A percentile compares a stretch with the other conserved stretches of the same genome.
These are phyloP conservation scores for Toxoplasma gondii DNA, from an alignment of 169 alveolate genomes.

Conservation along the genomic window DNA sequence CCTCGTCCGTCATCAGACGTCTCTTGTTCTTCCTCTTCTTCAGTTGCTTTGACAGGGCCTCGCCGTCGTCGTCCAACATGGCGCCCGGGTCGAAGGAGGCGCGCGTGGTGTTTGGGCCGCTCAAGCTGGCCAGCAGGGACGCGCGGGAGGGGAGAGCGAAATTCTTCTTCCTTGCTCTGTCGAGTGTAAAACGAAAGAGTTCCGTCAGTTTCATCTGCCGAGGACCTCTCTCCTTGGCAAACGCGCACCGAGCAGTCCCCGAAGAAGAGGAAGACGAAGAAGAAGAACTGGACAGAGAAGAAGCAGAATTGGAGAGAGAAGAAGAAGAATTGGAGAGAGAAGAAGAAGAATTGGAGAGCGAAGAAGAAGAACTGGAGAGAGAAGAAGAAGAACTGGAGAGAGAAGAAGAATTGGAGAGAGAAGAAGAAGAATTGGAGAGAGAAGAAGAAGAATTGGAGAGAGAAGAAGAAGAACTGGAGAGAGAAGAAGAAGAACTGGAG, in stretches of 20 bases:
- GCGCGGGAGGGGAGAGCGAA: not conserved
- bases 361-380: too few species aligned
- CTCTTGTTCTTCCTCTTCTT: not conserved
- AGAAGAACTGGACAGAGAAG: not conserved
- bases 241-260: not conserved
- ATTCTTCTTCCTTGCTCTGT: slow-evolving; percentile 4
- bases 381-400: too few species aligned
- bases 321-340: too few species aligned
- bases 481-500: too few species aligned
- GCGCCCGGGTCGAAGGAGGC: not conserved
- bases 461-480: too few species aligned
- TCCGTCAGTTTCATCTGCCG: slow-evolving; percentile 63
- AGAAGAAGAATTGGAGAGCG: too few species aligned
- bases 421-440: too few species aligned
- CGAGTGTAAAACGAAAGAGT: slow-evolving; percentile 36
- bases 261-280: not conserved
- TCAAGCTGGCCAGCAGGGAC: not conserved
- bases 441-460: too few species aligned
- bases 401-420: too few species aligned
- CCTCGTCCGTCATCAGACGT: not conserved
- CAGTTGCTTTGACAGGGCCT: not conserved
- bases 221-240: not conserved
- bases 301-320: not conserved
- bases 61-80: slow-evolving; percentile 12
- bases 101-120: not conserved